A percentile compares a stretch with the other conserved stretches of the same genome.
phyloP scores from a whole-genome alignment of 768 basidiomycete genomes.

The Termitomyces sp. region DNA sequence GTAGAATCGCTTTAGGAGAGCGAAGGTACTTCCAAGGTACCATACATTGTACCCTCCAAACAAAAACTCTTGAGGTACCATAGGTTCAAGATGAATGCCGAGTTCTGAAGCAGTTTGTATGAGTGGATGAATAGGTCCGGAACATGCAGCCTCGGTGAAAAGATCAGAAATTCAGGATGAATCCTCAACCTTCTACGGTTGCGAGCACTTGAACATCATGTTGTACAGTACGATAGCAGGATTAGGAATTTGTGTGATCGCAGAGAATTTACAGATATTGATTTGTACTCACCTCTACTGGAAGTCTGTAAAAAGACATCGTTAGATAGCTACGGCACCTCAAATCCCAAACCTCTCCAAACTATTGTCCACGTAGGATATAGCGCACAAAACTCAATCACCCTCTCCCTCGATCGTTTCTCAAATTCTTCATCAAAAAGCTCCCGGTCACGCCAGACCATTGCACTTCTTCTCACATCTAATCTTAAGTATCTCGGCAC shows the following conservation, averaged over 20 bases:
- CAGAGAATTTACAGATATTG: neutral
- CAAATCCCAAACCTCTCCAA: constrained; percentile 9
- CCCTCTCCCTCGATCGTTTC: constrained; percentile 5
- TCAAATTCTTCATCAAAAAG: constrained; percentile 13
- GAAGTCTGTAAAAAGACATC: neutral
- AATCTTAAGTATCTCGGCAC: neutral
- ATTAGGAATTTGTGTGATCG: neutral
- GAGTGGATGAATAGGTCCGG: no score
- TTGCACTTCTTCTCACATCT: neutral
- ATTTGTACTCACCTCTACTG: neutral
- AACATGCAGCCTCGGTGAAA: no score
- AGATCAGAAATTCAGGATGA: no score
- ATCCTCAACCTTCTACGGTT: no score
- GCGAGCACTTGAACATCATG: no score
- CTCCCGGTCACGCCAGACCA: constrained; percentile 1
- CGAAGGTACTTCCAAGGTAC: no score
- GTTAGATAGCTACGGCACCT: neutral
- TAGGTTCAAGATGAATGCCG: no score
- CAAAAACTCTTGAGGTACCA: no score
- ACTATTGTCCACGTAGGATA: constrained; percentile 3
- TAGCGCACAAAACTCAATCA: constrained; percentile 7
- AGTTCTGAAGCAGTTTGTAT: no score
- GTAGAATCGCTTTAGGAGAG: no score
- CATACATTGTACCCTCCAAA: no score
- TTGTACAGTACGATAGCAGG: neutral